Base-by-base conservation (phyloP, 108 stramenopile species). In the Chaetoceros muelleri region DNA sequence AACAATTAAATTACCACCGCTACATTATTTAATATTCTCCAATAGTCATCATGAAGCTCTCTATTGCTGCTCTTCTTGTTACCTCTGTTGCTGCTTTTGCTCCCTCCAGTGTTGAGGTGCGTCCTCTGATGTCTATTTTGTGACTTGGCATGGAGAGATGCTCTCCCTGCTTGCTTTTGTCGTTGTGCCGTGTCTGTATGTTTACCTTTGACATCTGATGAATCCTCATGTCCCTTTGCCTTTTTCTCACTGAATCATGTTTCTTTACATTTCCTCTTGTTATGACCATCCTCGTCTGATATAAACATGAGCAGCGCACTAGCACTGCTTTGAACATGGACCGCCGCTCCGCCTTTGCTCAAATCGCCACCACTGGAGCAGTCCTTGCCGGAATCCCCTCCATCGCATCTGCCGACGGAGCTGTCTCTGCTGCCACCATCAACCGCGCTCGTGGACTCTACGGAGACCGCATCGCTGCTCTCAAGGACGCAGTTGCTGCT, bases 381-480 rank as follows among this genome's bases (percentile, higher is more conserved):
- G 80, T 71, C 56, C 64, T 80, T 44, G 75, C 85, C 30, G 77
- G 67, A 21, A 52, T 81, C 52, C 86, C 90, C 48, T 30, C 59
- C 27, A 51, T 79, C 47, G 92, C 92, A 49, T 61, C 67, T 40
- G 95, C 93, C 57, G 95, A 96, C 72, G 95, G 95, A 62, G 90
- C 95, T 69, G 66, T 78, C 58, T 87, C 84, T 51, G 58, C 69
- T 5, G 82, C 82, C 61, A 88, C 92, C 58, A 59, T 72, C 40
- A 56, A 63, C 53, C 79, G 86, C 29, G 78, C 92, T 28, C 66
- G 79, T 25, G 84, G 81, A 53, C 66, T 78, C 46, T 96, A 90
- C 81, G 95, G 95, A 71, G 55, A 60, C 54, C 89, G 90, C 54
- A 94, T 96, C 58, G 84, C 78, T 28, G 80, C 63, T 48, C 81